Evolutionary conservation across 768 basidiomycete genomes (phyloP).

Genomic region (Mycena latifolia): DNA sequence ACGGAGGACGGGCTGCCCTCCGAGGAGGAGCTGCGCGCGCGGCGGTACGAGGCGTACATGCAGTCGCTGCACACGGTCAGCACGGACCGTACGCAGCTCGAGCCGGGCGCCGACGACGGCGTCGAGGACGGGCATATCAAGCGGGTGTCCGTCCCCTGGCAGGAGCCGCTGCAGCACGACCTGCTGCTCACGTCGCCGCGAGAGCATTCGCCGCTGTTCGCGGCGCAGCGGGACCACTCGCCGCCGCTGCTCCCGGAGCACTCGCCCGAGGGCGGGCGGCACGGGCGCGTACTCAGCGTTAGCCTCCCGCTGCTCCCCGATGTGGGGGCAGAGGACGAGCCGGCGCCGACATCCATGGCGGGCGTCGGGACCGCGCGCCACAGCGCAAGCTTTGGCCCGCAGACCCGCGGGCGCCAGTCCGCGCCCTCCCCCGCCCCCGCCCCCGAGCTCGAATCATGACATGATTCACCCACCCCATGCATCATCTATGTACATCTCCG

Average conservation of each 20-base stretch:
- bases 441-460: too few species aligned
- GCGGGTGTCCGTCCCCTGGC: not conserved
- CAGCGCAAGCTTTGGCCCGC: conserved; percentile 1
- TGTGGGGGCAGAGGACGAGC: conserved; percentile 5
- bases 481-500: not conserved
- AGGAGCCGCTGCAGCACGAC: conserved; percentile 2
- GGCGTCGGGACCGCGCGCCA: conserved; percentile 29
- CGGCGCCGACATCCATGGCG: conserved; percentile 21
- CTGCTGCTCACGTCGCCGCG: conserved; percentile 13
- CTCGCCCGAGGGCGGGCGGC: conserved; percentile 9
- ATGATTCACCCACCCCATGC: not conserved
- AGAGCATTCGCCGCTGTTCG: conserved; percentile 12
- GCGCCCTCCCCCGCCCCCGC: not conserved
- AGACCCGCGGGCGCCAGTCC: conserved; percentile 4
- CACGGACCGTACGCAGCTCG: conserved; percentile 48
- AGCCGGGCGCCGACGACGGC: conserved; percentile 8
- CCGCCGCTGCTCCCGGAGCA: not conserved
- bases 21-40: conserved; percentile 55
- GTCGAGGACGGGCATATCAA: not conserved
- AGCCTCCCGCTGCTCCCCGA: conserved; percentile 27
- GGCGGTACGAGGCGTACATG: conserved; percentile 55
- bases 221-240: not conserved
- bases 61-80: conserved; percentile 47
- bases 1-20: conserved; percentile 43
- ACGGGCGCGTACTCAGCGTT: conserved; percentile 26